Conservation (phyloP, 768 basidiomycete genomes). For the Trametes elegans region DNA sequence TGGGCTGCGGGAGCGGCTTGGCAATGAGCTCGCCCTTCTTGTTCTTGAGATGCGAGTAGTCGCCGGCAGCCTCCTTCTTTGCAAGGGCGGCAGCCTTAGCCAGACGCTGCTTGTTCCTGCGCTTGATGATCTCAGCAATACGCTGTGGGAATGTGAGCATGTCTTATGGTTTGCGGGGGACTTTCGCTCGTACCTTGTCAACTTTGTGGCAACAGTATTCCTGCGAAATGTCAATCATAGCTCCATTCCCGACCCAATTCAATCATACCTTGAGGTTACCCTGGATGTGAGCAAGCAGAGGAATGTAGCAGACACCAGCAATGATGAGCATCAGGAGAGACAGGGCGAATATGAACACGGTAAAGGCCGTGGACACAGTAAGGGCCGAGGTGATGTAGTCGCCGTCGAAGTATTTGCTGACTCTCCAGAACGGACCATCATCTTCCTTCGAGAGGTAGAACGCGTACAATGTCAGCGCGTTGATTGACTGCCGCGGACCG, state of each 20-base stretch:
- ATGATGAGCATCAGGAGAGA: conserved; percentile 78
- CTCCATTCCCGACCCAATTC: neutral
- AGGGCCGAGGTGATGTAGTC: conserved; percentile 75
- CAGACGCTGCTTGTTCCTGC: conserved; percentile 82
- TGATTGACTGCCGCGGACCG: conserved; percentile 96
- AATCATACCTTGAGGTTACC: conserved; percentile 87
- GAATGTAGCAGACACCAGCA: conserved; percentile 88
- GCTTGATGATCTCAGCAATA: conserved; percentile 90
- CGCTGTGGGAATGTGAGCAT: conserved; percentile 49
- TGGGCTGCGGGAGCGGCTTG: conserved; percentile 89
- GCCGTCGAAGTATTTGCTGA: conserved; percentile 76
- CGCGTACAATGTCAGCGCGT: conserved; percentile 93
- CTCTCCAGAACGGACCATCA: conserved; percentile 59
- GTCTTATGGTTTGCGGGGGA: neutral
- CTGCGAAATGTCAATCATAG: conserved; percentile 36
- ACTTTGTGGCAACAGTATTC: conserved; percentile 99
- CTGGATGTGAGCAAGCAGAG: conserved; percentile 92
- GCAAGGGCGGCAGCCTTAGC: conserved; percentile 79
- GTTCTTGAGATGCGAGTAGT: conserved; percentile 89
- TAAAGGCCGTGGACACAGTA: conserved; percentile 88
- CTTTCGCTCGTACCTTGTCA: conserved; percentile 87
- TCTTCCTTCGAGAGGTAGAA: conserved; percentile 65
- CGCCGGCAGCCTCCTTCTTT: conserved; percentile 88
- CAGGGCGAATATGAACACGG: conserved; percentile 82
- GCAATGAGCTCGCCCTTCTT: conserved; percentile 83